Evolutionary conservation across 164 flowering plant genomes (phyloP), one percentile per base, ranked within the genome.

Genomic region (Vitis rupestris): DNA sequence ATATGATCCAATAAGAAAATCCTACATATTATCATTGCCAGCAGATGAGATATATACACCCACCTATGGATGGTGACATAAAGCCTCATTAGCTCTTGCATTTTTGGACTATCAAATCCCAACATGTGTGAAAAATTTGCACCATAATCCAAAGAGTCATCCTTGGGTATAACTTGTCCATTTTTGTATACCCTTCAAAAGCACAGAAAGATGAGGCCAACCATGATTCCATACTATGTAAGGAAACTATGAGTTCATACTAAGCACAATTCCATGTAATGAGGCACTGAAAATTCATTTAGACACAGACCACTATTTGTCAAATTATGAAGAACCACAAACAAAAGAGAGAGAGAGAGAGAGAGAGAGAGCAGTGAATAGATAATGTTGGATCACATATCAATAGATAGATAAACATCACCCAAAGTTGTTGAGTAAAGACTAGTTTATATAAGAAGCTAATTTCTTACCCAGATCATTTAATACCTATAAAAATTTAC

Each of bases 41-140:
- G 17, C 31, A 62, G 53, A 62, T 30, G 14, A 10, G 50, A 30
- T 50, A 61, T 13, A 53, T 52, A 59, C 11, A 78, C 84, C 31
- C 65, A 93, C 99, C 79, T 93, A 57, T 96, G 99, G 65, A 96
- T 90, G 31, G 98, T 92, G 61, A 96, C 82, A 78, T 96, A 96
- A 53, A 96, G 97, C 81, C 99, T 86, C 98, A 96, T 92, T 66
- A 93, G 88, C 80, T 96, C 99, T 59, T 69, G 92, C 99, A 96
- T 96, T 63, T 90, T 76, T 9, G 97, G 90, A 78, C 70, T 74
- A 81, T 88, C 94, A 80, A 89, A 96, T 71, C 99, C 99, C 69
- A 96, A 82, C 99, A 93, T 93, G 83, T 90, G 90, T 4, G 99
- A 85, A 77, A 93, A 96, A 64, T 93, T 96, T 3, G 72, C 99